A percentile compares a stretch with the other conserved stretches of the same genome.
Conservation (phyloP, 495 filamentous ascomycete species). For the Immersiella caudata region DNA sequence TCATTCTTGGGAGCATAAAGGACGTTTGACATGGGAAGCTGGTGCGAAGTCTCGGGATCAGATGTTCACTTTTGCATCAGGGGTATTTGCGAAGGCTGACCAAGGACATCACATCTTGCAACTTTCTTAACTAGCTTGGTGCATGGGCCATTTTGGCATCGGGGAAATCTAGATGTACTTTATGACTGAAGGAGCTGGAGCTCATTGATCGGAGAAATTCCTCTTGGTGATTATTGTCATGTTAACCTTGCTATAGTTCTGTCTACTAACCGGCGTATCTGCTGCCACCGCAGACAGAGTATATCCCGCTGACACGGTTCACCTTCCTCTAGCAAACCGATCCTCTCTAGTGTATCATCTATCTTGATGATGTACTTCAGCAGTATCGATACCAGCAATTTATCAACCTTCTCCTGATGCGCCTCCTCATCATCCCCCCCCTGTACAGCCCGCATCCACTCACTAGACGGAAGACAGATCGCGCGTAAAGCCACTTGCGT, state of each 20-base stretch:
- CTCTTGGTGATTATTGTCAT: background rate
- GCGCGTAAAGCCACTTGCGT: slow-evolving; percentile 70
- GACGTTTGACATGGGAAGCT: too few species aligned
- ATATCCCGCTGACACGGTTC: slow-evolving; percentile 27
- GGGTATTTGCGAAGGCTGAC: background rate
- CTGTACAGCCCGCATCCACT: slow-evolving; percentile 45
- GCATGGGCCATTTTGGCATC: background rate
- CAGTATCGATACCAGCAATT: slow-evolving; percentile 31
- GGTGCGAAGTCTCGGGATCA: too few species aligned
- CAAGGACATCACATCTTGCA: background rate
- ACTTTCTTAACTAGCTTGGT: background rate
- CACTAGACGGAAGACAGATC: slow-evolving; percentile 36
- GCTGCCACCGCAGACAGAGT: slow-evolving; percentile 31
- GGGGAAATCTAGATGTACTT: background rate
- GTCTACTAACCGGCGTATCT: slow-evolving; percentile 32
- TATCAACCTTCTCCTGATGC: slow-evolving; percentile 37
- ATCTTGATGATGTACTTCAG: slow-evolving; percentile 25
- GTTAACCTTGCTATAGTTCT: slow-evolving; percentile 30
- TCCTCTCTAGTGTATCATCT: slow-evolving; percentile 18
- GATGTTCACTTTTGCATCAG: background rate
- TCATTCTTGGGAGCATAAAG: too few species aligned
- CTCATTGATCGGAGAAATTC: background rate
- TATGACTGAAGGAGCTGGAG: background rate
- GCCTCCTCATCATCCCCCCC: slow-evolving; percentile 37
- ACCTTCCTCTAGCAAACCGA: slow-evolving; percentile 23